Evolutionary conservation across 225 moss, liverwort and hornwort genomes (phyloP).

Genomic region (Pseudisothecium myosuroides): DNA sequence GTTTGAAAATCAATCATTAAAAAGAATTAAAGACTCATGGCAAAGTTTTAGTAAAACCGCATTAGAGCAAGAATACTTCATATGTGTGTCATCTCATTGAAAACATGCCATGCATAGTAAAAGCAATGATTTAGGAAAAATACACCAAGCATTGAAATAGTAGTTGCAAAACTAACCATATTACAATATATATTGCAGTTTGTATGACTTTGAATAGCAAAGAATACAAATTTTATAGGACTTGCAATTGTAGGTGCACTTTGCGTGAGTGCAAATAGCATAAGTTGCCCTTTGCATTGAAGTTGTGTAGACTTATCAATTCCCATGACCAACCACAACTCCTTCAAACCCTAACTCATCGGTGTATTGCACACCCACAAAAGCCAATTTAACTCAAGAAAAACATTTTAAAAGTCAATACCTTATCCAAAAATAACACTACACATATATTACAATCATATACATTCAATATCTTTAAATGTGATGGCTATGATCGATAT

Average conservation of each 20-base stretch:
- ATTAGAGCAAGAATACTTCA: background rate
- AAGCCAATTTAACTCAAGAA: too few relatives aligned
- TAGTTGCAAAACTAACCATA: background rate
- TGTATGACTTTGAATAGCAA: background rate
- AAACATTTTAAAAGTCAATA: too few relatives aligned
- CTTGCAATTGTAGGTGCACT: background rate
- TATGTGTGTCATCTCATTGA: background rate
- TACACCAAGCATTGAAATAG: background rate
- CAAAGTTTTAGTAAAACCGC: background rate
- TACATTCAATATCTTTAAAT: background rate
- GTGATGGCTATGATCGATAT: too few relatives aligned
- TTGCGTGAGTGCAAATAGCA: background rate
- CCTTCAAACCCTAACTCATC: too few relatives aligned
- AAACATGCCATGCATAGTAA: background rate
- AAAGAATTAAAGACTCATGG: background rate
- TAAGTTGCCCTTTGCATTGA: too few relatives aligned
- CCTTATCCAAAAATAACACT: background rate
- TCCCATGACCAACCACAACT: background rate
- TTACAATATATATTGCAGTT: background rate
- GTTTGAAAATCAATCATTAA: background rate
- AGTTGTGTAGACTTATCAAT: background rate
- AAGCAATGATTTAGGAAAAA: background rate
- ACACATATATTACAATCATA: too few relatives aligned
- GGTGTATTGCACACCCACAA: rapidly evolving
- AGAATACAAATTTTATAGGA: background rate